Base-by-base conservation (phyloP, 176 grass and related monocot genomes). In the Miscanthus lutarioriparius region DNA sequence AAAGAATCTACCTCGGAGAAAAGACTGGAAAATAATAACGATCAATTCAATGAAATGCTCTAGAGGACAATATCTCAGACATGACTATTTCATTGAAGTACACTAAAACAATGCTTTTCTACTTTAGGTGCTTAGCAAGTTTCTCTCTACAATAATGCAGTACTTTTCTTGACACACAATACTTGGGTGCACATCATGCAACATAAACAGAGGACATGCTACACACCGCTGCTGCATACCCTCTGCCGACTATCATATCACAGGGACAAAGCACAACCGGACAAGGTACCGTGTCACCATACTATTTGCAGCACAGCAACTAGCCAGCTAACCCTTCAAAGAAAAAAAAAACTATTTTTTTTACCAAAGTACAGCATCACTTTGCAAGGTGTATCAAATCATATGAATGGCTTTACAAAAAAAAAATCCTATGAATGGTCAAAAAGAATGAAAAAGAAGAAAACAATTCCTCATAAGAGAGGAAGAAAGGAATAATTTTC, bases 1-100 rank as follows among this genome's bases (percentile, higher is more conserved):
- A 53, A 86, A 62, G 84, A 90, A 85, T 84, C 95, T 91, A 80
- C 91, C 95, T 83, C 68, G 85, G 17, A 97, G 89, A 26, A 90
- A 68, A 43, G 89, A 91, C 95, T 97, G 87, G 10, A 95, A 84
- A 77, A 92, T 28, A 47, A 67, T 28, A 49, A 14, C 53, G 8
- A 49, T 88, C 64, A 92, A 83, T 59, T 56, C 62, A 19, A 70
- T 65, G 79, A 64, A 68, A 68, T 1, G 35, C 26, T 74, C 30
- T 30, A 38, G 6, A 13, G 23, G 10, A 69, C 23, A 77, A 2
- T 38, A 7, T 70, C 41, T 69, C 47, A 67, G 14, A 66, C 41
- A 75, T 45, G 25, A 43, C 26, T 48, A 61, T 16, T 37, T 75
- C 5, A 10, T 11, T 63, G 45, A 33, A 9, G 58, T 74, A 33